Evolutionary conservation across 352 stramenopile genomes (phyloP), one percentile per base, ranked within the genome.

Genomic region (Phytophthora lateralis): DNA sequence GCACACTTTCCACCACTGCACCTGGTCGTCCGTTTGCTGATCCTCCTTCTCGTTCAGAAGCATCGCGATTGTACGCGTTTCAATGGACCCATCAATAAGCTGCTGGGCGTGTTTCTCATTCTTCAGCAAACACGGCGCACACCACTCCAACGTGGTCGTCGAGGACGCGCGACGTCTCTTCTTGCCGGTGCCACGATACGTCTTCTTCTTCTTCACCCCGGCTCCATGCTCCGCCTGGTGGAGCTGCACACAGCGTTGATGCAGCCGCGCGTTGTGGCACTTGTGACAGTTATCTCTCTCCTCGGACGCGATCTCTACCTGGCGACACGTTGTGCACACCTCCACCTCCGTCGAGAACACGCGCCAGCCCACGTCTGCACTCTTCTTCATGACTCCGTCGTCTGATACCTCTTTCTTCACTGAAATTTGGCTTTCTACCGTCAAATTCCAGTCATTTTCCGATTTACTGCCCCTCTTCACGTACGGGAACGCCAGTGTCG

Each of bases 301-400:
- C 6, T 55, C 56, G 0, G 50, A 12, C 4, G n/a, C 44, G 47
- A 92, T 70, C 41, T 83, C 60, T 44, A 89, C 68, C 39, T 90
- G 79, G 34, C 79, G 68, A 44, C 83, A 92, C 4, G 66, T 73
- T 29, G 59, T 70, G 46, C 83, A 90, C 14, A 90, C 69, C 29
- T 87, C 71, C 47, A 92, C 50, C 1, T 58, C 38, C 41, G 72
- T 69, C 0, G 71, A 73, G 12, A 88, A 65, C 21, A 87, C 63
- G 35, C 47, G 50, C 74, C 73, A 82, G 0, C 55, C 37, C 6
- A 41, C 50, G 3, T 9, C 44, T 27, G 70, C 68, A 48, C 30
- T 54, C 21, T 48, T 35, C 10, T 30, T 37, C 30, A 68, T 38
- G 2, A 52, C 39, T 8, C 54, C 49, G 2, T 55, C 30, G 0